Base-by-base conservation (phyloP, 225 moss, liverwort and hornwort genomes). In the Takakia lepidozioides region DNA sequence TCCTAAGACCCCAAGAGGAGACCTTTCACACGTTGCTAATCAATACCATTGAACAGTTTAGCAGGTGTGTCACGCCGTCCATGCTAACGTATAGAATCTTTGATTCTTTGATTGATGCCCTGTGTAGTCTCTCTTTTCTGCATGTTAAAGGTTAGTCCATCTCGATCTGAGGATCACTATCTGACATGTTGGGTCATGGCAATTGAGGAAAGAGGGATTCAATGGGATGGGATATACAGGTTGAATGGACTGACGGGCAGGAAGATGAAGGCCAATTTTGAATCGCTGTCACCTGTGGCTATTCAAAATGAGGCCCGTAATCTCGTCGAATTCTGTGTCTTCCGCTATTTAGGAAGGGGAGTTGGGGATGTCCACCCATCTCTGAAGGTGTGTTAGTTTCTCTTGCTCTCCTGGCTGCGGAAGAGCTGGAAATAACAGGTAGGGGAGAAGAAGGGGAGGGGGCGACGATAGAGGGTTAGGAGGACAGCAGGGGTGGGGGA, bases 191-290 rank as follows among this genome's bases (percentile, higher is more conserved):
- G 54, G 20, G 35, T 17, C 21, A 39, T 24, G 23, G 21, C n/a
- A 13, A 27, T 16, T 7, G n/a, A n/a, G n/a, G n/a, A n/a, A n/a
- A n/a, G n/a, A n/a, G n/a, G n/a, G n/a, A n/a, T n/a, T n/a, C n/a
- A n/a, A n/a, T n/a, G n/a, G n/a, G n/a, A n/a, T n/a, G n/a, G n/a
- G n/a, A n/a, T n/a, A n/a, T n/a, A 26, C 56, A 99, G 98, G 70
- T 74, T 91, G 53, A 99, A 99, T 64, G 98, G 98, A 64, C 75
- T 88, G 48, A 81, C 67, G 14, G 91, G 91, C 29, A 87, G 76
- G 57, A 87, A 79, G 64, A 88, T 83, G 98, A 80, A 74, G 65
- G 67, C 83, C 14, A 99, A 88, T 37, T 99, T 99, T 66, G 98
- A 99, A 72, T 80, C 85, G 29, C 70, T 71, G 30, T 68, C 85